Conservation (phyloP, 2,329 filamentous ascomycete genomes). For the Chalaropsis thielavioides region DNA sequence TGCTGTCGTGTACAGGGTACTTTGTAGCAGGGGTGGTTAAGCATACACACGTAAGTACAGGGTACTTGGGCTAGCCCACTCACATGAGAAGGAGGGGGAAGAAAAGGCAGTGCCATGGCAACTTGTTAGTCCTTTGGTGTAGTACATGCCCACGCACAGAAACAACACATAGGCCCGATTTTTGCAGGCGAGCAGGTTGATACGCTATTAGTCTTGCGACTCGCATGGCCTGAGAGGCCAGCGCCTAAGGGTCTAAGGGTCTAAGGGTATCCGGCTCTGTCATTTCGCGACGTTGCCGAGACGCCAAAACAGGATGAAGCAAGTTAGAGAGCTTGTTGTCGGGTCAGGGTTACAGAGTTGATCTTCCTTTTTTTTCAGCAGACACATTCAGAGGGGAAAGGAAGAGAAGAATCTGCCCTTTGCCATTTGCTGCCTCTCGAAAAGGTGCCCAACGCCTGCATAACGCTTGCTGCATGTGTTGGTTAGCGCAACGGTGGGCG, state of each 20-base stretch:
- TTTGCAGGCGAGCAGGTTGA: not conserved
- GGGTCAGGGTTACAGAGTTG: not conserved
- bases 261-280: not conserved
- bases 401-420: not conserved
- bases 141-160: not conserved
- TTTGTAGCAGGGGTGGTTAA: not conserved
- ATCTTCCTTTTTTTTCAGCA: not conserved
- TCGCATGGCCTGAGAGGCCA: not conserved
- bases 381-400: not conserved
- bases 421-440: not conserved
- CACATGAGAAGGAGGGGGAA: not conserved
- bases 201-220: not conserved
- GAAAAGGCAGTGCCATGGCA: not conserved
- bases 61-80: not conserved
- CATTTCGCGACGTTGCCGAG: conserved; percentile 1
- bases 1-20: not conserved
- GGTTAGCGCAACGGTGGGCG: not conserved
- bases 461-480: not conserved
- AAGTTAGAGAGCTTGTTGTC: not conserved
- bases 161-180: not conserved
- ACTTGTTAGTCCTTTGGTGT: not conserved
- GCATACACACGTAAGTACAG: not conserved
- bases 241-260: not conserved
- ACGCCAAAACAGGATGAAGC: not conserved
- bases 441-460: not conserved